phyloP scores from a whole-genome alignment of 768 basidiomycete species.

The Macrolepiota albuminosa region DNA sequence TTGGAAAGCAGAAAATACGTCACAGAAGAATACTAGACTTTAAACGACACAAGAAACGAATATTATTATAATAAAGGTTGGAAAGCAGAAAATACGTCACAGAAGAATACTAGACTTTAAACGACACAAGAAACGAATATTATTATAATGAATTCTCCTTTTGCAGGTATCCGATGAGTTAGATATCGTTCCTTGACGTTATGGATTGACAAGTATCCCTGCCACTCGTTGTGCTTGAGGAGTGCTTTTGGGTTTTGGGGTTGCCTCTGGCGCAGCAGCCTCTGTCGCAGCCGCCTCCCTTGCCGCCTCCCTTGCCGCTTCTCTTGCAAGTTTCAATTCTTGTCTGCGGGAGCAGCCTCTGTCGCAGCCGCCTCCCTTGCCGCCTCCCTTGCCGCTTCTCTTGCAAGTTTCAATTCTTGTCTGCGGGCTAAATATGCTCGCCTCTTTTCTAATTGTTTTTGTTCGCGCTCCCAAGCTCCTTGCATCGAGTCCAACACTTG shows the following conservation, averaged over 20 bases:
- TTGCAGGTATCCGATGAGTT: neutral
- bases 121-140: neutral
- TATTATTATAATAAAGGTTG: constrained; percentile 17
- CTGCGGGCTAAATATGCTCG: constrained; percentile 11
- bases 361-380: neutral
- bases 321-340: constrained; percentile 12
- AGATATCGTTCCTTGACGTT: neutral
- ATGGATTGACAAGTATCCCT: neutral
- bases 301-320: neutral
- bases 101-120: neutral
- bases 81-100: constrained; percentile 1
- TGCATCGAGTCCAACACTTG: constrained; percentile 24
- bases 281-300: neutral
- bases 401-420: constrained; percentile 13
- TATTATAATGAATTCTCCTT: neutral
- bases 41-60: neutral
- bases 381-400: neutral
- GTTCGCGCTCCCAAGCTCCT: constrained; percentile 19
- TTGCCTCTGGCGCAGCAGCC: neutral
- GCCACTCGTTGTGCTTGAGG: neutral
- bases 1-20: constrained; percentile 9
- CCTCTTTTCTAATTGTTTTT: constrained; percentile 13
- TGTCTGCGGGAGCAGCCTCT: constrained; percentile 2
- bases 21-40: neutral
- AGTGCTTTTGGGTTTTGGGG: neutral